Evolutionary conservation across 371 early-diverging fungal genomes (phyloP).

Genomic region (Mortierella sp.): DNA sequence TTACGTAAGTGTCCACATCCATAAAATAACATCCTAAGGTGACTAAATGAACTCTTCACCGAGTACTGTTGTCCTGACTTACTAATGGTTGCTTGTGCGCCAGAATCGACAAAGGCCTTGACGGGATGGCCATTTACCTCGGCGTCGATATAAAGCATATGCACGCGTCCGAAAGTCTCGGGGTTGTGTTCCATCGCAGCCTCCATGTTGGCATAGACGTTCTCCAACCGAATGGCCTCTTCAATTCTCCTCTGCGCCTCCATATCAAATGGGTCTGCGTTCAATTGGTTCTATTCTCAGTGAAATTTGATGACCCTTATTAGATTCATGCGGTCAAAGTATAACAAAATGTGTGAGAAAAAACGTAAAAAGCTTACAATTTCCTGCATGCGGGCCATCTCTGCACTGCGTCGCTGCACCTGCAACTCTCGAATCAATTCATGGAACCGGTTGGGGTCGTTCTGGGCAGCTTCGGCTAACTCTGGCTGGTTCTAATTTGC

Average conservation of each 20-base stretch:
- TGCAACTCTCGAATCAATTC: constrained; percentile 78
- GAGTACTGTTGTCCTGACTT: constrained; percentile 48
- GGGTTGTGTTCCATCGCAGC: constrained; percentile 97
- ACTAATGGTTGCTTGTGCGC: constrained; percentile 98
- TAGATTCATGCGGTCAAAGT: neutral
- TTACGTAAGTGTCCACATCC: neutral
- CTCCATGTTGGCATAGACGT: constrained; percentile 89
- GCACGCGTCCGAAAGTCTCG: constrained; percentile 91
- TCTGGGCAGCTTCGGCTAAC: constrained; percentile 76
- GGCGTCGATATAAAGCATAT: constrained; percentile 92
- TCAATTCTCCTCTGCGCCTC: constrained; percentile 95
- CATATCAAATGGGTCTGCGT: constrained; percentile 90
- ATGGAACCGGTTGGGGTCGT: constrained; percentile 76
- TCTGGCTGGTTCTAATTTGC: constrained; percentile 75
- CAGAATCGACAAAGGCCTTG: constrained; percentile 98
- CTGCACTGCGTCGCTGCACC: constrained; percentile 70
- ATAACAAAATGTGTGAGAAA: neutral
- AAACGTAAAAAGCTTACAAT: constrained; percentile 58
- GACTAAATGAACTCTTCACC: neutral
- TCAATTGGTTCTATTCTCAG: constrained; percentile 60
- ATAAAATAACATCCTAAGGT: neutral
- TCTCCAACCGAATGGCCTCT: constrained; percentile 89
- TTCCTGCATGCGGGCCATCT: constrained; percentile 65
- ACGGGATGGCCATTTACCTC: constrained; percentile 90
- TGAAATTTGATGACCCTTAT: neutral